Evolutionary conservation across 1,139 yeast species (phyloP).

Genomic region (Pichia sp.): DNA sequence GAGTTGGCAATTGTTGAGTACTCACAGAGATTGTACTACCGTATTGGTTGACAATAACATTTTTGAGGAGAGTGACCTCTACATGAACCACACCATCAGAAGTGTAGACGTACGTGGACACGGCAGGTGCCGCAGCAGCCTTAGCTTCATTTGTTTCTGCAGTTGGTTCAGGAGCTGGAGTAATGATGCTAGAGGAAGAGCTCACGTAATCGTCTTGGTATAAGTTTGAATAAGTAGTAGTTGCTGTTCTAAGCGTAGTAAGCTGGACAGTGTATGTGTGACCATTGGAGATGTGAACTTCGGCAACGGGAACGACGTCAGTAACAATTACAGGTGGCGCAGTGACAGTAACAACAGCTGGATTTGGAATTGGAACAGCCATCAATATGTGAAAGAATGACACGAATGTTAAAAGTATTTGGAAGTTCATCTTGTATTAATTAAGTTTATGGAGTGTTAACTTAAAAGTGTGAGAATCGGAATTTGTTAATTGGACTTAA

Average conservation of each 20-base stretch:
- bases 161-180: constrained; percentile 14
- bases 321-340: constrained; percentile 44
- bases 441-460: neutral
- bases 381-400: constrained; percentile 6
- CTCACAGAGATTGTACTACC: constrained; percentile 7
- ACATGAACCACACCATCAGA: constrained; percentile 7
- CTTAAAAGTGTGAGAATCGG: constrained; percentile 4
- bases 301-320: constrained; percentile 61
- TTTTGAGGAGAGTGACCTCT: constrained; percentile 4
- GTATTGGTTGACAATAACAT: constrained; percentile 4
- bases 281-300: constrained; percentile 54
- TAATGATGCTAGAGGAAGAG: too few species aligned
- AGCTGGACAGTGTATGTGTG: constrained; percentile 51
- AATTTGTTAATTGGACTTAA: constrained; percentile 6
- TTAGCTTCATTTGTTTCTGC: neutral
- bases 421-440: constrained; percentile 9
- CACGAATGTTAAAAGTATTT: constrained; percentile 5
- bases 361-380: constrained; percentile 16
- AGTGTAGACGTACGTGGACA: constrained; percentile 5
- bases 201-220: constrained; percentile 11
- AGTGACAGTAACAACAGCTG: constrained; percentile 18
- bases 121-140: constrained; percentile 5
- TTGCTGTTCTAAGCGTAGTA: constrained; percentile 26
- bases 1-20: neutral
- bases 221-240: constrained; percentile 26